These are phyloP conservation scores for Beta vulgaris DNA, from an alignment of 148 eudicot genomes.

Conservation along the genomic window DNA sequence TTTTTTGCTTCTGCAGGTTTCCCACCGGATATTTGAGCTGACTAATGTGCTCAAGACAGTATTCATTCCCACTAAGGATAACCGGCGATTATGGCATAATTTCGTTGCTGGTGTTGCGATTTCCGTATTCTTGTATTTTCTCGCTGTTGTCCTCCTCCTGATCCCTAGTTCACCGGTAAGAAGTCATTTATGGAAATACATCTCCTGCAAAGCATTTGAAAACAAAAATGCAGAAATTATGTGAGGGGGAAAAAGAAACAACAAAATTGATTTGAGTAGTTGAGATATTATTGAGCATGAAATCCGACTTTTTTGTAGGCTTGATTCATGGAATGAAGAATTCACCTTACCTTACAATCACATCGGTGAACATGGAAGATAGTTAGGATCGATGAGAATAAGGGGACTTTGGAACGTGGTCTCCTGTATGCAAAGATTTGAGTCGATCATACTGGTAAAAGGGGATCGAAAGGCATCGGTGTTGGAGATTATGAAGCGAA, in stretches of 20 bases:
- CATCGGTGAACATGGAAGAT: slow-evolving; percentile 16
- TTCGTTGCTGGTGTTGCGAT: slow-evolving; percentile 74
- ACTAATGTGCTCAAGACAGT: slow-evolving; percentile 71
- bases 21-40: slow-evolving; percentile 81
- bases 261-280: background rate
- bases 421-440: slow-evolving; percentile 16
- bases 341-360: slow-evolving; percentile 6
- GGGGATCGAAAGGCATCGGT: slow-evolving; percentile 8
- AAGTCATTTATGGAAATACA: slow-evolving; percentile 29
- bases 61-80: slow-evolving; percentile 85
- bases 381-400: slow-evolving; percentile 25
- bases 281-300: slow-evolving; percentile 3
- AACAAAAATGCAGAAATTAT: background rate
- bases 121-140: slow-evolving; percentile 58
- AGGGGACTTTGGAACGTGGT: slow-evolving; percentile 32
- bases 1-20: slow-evolving; percentile 54
- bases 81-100: slow-evolving; percentile 66
- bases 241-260: background rate
- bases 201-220: background rate
- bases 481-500: slow-evolving; percentile 11
- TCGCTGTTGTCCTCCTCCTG: slow-evolving; percentile 69
- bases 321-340: slow-evolving; percentile 13
- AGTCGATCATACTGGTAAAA: background rate
- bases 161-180: slow-evolving; percentile 67
- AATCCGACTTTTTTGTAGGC: slow-evolving; percentile 27